These are phyloP conservation scores for Oryza glumipatula DNA, from an alignment of 176 grass and related monocot species.

Conservation along the genomic window DNA sequence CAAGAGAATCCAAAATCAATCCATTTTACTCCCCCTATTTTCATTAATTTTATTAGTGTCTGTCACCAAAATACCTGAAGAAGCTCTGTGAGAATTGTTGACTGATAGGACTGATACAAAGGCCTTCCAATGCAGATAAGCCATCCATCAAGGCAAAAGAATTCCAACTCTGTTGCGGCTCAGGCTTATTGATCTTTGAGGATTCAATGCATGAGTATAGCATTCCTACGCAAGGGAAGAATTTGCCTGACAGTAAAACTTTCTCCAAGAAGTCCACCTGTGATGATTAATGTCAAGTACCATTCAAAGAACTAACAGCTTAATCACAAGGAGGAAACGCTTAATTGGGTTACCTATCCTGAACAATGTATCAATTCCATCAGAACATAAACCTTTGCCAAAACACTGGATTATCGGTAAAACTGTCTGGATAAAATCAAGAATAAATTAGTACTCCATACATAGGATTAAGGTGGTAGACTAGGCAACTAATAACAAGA, in stretches of 20 bases:
- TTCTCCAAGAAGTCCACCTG: conserved; percentile 91
- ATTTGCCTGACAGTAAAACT: conserved; percentile 76
- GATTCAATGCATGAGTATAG: conserved; percentile 61
- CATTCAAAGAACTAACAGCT: conserved; percentile 25
- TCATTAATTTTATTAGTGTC: background rate
- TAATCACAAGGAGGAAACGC: conserved; percentile 18
- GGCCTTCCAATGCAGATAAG: conserved; percentile 80
- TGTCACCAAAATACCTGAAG: conserved; percentile 64
- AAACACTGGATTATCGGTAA: conserved; percentile 85
- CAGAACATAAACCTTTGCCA: conserved; percentile 84
- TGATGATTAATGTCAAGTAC: conserved; percentile 27
- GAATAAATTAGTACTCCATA: conserved; percentile 37
- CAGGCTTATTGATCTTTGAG: conserved; percentile 67
- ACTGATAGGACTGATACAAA: conserved; percentile 64
- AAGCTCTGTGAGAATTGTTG: conserved; percentile 76
- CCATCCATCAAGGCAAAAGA: conserved; percentile 66
- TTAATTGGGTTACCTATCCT: conserved; percentile 80
- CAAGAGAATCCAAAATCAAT: background rate
- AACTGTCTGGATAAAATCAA: conserved; percentile 71
- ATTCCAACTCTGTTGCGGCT: conserved; percentile 84
- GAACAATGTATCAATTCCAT: conserved; percentile 89
- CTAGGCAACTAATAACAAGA: conserved; percentile 18
- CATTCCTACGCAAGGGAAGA: conserved; percentile 76
- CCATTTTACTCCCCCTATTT: no score
- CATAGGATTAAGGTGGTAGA: conserved; percentile 19